Percentiles rank a stretch among this genome's conserved stretches.
These are phyloP conservation scores for Candolleomyces eurysporus DNA, from an alignment of 768 basidiomycete genomes.

Conservation along the genomic window DNA sequence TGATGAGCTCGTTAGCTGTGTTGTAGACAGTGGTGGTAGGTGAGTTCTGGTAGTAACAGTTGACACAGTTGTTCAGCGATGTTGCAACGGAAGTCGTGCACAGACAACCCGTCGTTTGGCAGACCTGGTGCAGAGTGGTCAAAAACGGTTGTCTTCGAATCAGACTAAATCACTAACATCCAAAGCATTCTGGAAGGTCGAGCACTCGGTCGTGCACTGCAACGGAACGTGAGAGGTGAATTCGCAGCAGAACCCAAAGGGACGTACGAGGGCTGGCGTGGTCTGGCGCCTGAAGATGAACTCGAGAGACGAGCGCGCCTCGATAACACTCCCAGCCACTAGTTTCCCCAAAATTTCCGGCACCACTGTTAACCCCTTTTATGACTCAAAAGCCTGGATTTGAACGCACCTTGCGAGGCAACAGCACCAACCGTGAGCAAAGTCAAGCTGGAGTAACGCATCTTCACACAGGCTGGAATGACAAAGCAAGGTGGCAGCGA, in stretches of 20 bases:
- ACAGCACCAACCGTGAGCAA: background rate
- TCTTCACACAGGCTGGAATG: background rate
- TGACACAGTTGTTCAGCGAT: constrained; percentile 27
- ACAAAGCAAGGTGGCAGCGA: too few species aligned
- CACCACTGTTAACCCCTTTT: background rate
- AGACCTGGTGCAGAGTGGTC: constrained; percentile 17
- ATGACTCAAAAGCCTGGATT: background rate
- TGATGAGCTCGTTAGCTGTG: constrained; percentile 21
- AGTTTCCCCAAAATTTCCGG: background rate
- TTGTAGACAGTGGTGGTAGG: constrained; percentile 11
- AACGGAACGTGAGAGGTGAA: background rate
- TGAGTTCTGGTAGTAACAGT: constrained; percentile 22
- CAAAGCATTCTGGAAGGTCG: constrained; percentile 4
- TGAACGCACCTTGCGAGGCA: background rate
- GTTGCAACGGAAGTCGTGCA: constrained; percentile 22
- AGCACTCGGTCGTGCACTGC: constrained; percentile 6
- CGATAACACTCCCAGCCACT: background rate
- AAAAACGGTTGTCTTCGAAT: background rate
- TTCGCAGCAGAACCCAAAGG: background rate
- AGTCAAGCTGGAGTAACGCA: background rate
- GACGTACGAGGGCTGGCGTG: background rate
- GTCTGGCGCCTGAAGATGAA: background rate
- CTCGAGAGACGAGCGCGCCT: background rate
- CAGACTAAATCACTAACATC: background rate
- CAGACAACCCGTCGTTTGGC: constrained; percentile 21